Base-by-base conservation (phyloP, 495 filamentous ascomycete genomes). In the Chaetomium fimeti region DNA sequence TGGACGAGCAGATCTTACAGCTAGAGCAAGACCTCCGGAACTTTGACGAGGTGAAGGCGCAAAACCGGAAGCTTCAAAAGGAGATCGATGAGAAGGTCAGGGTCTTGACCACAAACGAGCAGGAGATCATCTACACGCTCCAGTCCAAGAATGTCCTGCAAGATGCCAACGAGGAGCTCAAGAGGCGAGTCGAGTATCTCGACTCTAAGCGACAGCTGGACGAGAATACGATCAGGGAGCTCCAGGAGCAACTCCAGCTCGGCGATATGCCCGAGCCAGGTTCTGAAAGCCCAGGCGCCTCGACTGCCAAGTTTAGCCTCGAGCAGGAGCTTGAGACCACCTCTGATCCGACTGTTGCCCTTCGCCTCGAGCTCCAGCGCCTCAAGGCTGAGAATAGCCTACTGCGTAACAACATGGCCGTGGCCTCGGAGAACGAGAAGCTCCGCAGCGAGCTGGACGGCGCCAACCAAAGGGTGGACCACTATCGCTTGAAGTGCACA, bases 1-100 rank as follows among this genome's bases (percentile, higher is more conserved):
- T 76, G 20, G 72, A 76, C 29, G 73, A 71, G 47, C 72, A 77
- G 53, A 69, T 77, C 28, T 56, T 67, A 59, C 72, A 75, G 60
- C 78, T 91, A 48, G 85, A 91, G 74, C 88, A 86, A 72, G 89
- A 92, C 71, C 87, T 90, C 61, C 81, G 85, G 60, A 75, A 79
- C 13, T 79, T 90, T 18, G 85, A 86, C 51, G 80, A 88, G 59
- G 77, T 87, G 63, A 81, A 72, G 57, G 64, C 87, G 47, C 78
- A 84, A 57, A 83, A 88, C 63, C 69, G 84, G 54, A 84, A 84
- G 67, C 80, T 85, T 52, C 80, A 82, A 12, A 77, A 81, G 49
- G 66, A 73, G 56, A 65, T 82, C 43, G 68, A 71, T 16, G 74
- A 76, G 54, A 75, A 74, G 62, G 62, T 71, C 48, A 64, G 64